Percentiles rank a stretch among this genome's conserved stretches.
Evolutionary conservation across 805 yeast genomes (phyloP).

Genomic region (Candida manassasensis): DNA sequence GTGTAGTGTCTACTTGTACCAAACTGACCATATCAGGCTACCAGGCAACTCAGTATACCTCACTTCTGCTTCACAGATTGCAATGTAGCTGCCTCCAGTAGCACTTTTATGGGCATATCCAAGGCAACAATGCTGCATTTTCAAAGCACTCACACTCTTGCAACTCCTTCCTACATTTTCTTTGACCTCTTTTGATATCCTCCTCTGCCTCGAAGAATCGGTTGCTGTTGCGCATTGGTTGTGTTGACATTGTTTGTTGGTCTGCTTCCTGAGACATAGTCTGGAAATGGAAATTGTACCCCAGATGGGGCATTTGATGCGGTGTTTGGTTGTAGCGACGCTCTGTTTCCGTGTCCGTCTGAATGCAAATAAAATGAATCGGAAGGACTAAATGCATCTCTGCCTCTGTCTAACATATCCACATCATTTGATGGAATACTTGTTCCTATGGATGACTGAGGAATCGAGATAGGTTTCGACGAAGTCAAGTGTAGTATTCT

Average conservation of each 20-base stretch:
- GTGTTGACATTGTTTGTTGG: constrained; percentile 4
- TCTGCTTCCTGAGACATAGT: constrained; percentile 4
- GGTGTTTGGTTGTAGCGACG: constrained; percentile 4
- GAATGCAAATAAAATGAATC: constrained; percentile 4
- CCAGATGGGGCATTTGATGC: constrained; percentile 2
- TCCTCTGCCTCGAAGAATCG: constrained; percentile 40
- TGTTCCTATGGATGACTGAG: constrained; percentile 12
- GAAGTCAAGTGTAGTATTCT: constrained; percentile 31
- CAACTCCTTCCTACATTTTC: too few relatives aligned
- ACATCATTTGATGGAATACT: constrained; percentile 7
- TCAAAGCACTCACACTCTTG: too few relatives aligned
- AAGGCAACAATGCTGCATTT: constrained; percentile 9
- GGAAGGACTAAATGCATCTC: constrained; percentile 1
- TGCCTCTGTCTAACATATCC: constrained; percentile 2
- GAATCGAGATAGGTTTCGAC: constrained; percentile 36
- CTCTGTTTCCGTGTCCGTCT: constrained; percentile 2
- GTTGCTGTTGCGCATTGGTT: constrained; percentile 15
- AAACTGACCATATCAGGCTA: too few relatives aligned
- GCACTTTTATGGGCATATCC: too few relatives aligned
- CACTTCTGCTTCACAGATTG: too few relatives aligned
- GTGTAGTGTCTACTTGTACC: too few relatives aligned
- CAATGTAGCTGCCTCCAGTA: too few relatives aligned
- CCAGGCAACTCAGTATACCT: too few relatives aligned
- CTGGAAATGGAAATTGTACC: constrained; percentile 7
- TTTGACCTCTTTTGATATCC: constrained; percentile 41